Evolutionary conservation across 495 filamentous ascomycete species (phyloP).

Genomic region (Aspergillus conjunctus): DNA sequence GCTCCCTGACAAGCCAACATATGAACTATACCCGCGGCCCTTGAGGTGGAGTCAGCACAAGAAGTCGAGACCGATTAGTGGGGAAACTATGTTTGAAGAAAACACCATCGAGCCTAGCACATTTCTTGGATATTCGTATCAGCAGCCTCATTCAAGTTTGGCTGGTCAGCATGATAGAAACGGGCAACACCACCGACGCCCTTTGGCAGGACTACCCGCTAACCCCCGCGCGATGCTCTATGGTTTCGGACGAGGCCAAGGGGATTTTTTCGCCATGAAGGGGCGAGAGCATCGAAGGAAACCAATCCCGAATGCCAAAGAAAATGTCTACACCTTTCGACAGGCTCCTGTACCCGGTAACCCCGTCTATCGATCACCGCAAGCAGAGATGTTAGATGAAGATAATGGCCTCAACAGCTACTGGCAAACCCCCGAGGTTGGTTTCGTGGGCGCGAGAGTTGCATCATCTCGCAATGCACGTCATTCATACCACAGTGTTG

Average conservation of each 20-base stretch:
- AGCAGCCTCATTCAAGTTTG: slow-evolving; percentile 3
- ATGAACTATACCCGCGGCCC: slow-evolving; percentile 41
- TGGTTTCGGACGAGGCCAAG: slow-evolving; percentile 26
- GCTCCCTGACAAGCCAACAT: slow-evolving; percentile 29
- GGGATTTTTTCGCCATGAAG: slow-evolving; percentile 15
- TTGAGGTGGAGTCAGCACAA: slow-evolving; percentile 39
- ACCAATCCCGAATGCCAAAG: slow-evolving; percentile 16
- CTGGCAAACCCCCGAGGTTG: slow-evolving; percentile 21
- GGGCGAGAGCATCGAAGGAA: slow-evolving; percentile 14
- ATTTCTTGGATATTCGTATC: slow-evolving; percentile 18
- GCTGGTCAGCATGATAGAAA: slow-evolving; percentile 13
- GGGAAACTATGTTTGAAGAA: slow-evolving; percentile 46
- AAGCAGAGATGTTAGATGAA: not conserved
- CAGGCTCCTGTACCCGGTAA: slow-evolving; percentile 9
- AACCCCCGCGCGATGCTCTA: slow-evolving; percentile 44
- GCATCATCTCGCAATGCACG: slow-evolving; percentile 14
- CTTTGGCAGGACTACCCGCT: slow-evolving; percentile 37
- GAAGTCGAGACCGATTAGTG: slow-evolving; percentile 32
- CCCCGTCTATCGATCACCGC: not conserved
- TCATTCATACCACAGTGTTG: slow-evolving; percentile 13
- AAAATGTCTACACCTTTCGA: slow-evolving; percentile 14
- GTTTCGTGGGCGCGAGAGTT: slow-evolving; percentile 11
- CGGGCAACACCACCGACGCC: slow-evolving; percentile 17
- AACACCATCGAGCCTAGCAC: slow-evolving; percentile 27
- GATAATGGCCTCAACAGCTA: slow-evolving; percentile 20